A percentile compares a stretch with the other conserved stretches of the same genome.
Conservation (phyloP, 768 basidiomycete genomes). For the Sistotremastrum niveocremeum region DNA sequence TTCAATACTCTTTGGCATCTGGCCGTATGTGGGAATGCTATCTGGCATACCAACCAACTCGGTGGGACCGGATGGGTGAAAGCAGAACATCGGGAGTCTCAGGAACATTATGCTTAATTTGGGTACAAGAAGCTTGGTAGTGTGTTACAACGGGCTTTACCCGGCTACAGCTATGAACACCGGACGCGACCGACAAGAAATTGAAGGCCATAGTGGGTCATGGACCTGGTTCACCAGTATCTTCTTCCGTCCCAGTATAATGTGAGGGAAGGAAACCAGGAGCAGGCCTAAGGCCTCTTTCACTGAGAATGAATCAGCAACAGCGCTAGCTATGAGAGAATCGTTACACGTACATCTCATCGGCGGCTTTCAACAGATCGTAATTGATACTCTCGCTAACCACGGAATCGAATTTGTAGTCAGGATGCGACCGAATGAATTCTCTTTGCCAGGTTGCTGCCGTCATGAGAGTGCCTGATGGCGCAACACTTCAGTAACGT, state of each 20-base stretch:
- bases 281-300: slow-evolving; percentile 49
- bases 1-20: neutral
- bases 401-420: slow-evolving; percentile 88
- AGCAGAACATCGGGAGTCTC: too few relatives aligned
- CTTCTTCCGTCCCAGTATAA: slow-evolving; percentile 35
- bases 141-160: too few relatives aligned
- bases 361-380: slow-evolving; percentile 78
- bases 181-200: neutral
- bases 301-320: slow-evolving; percentile 26
- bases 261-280: slow-evolving; percentile 49
- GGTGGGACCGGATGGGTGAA: too few relatives aligned
- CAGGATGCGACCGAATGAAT: slow-evolving; percentile 82
- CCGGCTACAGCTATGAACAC: too few relatives aligned
- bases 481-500: neutral
- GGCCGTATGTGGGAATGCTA: neutral
- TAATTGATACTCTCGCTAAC: slow-evolving; percentile 88
- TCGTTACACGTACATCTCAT: slow-evolving; percentile 64
- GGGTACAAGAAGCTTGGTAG: too few relatives aligned
- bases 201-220: neutral
- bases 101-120: too few relatives aligned
- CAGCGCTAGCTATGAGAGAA: neutral
- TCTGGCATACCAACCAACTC: too few relatives aligned
- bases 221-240: slow-evolving; percentile 22
- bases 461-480: slow-evolving; percentile 62
- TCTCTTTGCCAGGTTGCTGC: slow-evolving; percentile 88